These are phyloP conservation scores for Onygena corvina DNA, from an alignment of 2,329 filamentous ascomycete species.

Conservation along the genomic window DNA sequence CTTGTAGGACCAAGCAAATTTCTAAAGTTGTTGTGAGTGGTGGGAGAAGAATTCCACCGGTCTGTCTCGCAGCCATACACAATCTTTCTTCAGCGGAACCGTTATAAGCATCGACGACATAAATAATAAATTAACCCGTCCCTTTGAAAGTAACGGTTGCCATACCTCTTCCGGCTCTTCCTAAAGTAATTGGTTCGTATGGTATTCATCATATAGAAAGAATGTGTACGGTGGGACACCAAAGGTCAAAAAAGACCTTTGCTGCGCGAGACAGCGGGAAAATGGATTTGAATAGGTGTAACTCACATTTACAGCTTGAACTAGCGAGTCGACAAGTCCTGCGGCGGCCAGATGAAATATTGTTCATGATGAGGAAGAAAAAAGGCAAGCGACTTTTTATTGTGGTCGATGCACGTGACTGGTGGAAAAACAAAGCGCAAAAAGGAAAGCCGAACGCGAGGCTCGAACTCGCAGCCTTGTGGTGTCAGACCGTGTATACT, in stretches of 20 bases:
- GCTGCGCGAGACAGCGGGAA: background rate
- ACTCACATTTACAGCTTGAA: no score
- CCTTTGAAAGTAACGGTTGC: constrained; percentile 16
- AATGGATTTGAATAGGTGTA: no score
- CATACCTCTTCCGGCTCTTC: constrained; percentile 41
- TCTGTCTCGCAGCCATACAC: constrained; percentile 2
- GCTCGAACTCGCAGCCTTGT: constrained; percentile 34
- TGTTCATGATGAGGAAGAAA: background rate
- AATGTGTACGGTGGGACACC: background rate
- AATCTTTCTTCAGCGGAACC: constrained; percentile 33
- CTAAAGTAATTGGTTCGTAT: constrained; percentile 33
- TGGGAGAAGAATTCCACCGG: no score
- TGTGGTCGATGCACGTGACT: background rate
- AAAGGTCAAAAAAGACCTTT: background rate
- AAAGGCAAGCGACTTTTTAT: background rate
- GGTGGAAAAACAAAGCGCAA: background rate
- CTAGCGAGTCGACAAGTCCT: no score
- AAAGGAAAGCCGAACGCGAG: constrained; percentile 29
- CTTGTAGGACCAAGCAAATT: background rate
- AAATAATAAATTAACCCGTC: constrained; percentile 11
- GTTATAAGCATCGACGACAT: constrained; percentile 38
- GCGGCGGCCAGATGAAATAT: background rate
- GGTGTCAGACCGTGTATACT: constrained; percentile 13
- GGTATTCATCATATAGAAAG: constrained; percentile 31
- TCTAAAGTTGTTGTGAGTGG: no score